Percentiles rank a stretch among this genome's conserved stretches.
Conservation (phyloP, 352 stramenopile species). For the Pythium biforme region DNA sequence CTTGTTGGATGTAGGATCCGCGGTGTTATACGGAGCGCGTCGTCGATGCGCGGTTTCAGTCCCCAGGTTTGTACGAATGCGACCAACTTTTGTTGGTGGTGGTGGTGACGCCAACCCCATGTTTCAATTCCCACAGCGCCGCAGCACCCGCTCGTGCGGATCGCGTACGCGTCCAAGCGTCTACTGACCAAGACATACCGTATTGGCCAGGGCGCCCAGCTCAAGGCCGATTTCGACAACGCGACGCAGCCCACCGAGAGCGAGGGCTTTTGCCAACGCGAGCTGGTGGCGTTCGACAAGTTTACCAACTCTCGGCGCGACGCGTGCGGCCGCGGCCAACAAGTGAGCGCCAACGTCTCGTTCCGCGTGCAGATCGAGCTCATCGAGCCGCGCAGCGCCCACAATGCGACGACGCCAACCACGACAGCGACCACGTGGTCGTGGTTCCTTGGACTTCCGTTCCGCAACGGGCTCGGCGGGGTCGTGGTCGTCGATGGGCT, state of each 20-base stretch:
- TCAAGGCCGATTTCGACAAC: constrained; percentile 48
- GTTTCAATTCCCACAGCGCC: constrained; percentile 23
- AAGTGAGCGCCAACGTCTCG: constrained; percentile 26
- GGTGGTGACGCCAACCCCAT: too few species aligned
- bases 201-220: constrained; percentile 34
- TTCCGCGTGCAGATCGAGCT: constrained; percentile 7
- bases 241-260: constrained; percentile 40
- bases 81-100: too few species aligned
- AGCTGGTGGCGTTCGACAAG: constrained; percentile 39
- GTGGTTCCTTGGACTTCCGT: constrained; percentile 56
- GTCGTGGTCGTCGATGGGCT: constrained; percentile 45
- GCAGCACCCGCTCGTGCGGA: constrained; percentile 37
- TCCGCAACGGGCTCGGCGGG: constrained; percentile 46
- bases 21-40: constrained; percentile 57
- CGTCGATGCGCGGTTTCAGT: constrained; percentile 48
- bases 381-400: background rate
- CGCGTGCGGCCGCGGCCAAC: constrained; percentile 40
- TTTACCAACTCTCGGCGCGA: constrained; percentile 47
- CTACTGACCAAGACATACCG: constrained; percentile 34
- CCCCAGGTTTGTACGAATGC: constrained; percentile 32
- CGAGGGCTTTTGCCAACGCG: constrained; percentile 53
- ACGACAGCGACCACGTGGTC: constrained; percentile 38
- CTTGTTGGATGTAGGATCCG: constrained; percentile 36
- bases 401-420: background rate
- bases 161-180: constrained; percentile 51